Conservation (phyloP, 73 alveolate species). For the Symbiodinium natans region DNA sequence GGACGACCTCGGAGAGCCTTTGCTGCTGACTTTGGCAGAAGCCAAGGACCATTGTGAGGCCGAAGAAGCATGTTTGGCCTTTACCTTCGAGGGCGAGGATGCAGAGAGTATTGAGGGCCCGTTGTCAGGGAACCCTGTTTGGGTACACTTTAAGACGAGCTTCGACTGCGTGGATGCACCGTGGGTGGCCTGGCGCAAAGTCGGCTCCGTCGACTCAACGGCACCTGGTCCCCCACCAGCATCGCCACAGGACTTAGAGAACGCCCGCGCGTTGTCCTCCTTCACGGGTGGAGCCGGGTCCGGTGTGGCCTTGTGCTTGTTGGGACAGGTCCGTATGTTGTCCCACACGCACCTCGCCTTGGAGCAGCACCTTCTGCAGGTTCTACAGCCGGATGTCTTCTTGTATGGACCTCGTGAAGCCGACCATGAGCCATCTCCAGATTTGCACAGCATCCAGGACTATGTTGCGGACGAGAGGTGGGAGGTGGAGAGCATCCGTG, state of each 20-base stretch:
- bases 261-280: not conserved
- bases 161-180: constrained; percentile 16
- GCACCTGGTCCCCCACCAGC: not conserved
- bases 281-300: not conserved
- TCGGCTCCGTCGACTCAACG: not conserved
- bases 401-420: not conserved
- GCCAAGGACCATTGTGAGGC: constrained; percentile 14
- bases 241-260: not conserved
- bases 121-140: constrained; percentile 10
- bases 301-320: not conserved
- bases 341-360: constrained; percentile 10
- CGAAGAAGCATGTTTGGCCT: not conserved
- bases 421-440: not conserved
- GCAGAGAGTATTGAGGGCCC: not conserved
- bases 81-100: not conserved
- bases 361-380: constrained; percentile 29
- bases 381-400: not conserved
- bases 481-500: constrained; percentile 29
- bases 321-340: constrained; percentile 6
- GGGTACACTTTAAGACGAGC: not conserved
- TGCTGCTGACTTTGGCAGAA: not conserved
- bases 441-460: not conserved
- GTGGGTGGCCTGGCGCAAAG: not conserved
- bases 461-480: constrained; percentile 16
- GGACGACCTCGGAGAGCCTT: not conserved